Evolutionary conservation across 495 filamentous ascomycete genomes (phyloP), one percentile per base, ranked within the genome.

Genomic region (Aspergillus olivimuriae): DNA sequence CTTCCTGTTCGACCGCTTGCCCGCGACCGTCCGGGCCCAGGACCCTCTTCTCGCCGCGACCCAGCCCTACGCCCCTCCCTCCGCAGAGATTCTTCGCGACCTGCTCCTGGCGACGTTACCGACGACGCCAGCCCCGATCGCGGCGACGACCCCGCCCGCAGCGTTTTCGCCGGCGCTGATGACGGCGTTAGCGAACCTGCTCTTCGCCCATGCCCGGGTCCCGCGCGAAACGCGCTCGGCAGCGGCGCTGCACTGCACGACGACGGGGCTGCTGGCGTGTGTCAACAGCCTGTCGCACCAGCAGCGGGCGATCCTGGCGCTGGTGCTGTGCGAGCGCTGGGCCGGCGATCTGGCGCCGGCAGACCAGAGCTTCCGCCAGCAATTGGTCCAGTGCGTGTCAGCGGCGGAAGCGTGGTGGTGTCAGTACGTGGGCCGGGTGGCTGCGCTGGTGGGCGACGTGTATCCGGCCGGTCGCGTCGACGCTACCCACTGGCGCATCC

Each of bases 301-400:
- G 17, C 70, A 80, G 22, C 76, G 89, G 3, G 78, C 81, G 0
- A 57, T 87, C 1, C 65, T 94, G 3, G 83, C 80, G 0, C 66
- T 94, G 2, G 72, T 81, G 0, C 72, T 89, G 11, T 87, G 77
- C 40, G 83, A 81, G 23, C 74, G 89, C 50, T 92, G 85, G 82
- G 82, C 79, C n/a, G 80, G 75, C 1, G 69, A 75, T 39, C 62
- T 94, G 2, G 68, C 71, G 4, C 66, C 72, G 2, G 55, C 54
- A 4, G 78, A 82, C 46, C 45, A 60, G 17, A 35, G 48, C 1
- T 65, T 77, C 19, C 61, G 66, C 8, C 42, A 44, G 3, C 57
- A 69, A 8, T 51, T 82, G 12, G 52, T 58, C 11, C 57, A 62
- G 43, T 55, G 77, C 2, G 48, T 74, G 1, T 68, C 65, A 1